Evolutionary conservation across 176 grass and related monocot species (phyloP).

Genomic region (Elaeis guineensis): DNA sequence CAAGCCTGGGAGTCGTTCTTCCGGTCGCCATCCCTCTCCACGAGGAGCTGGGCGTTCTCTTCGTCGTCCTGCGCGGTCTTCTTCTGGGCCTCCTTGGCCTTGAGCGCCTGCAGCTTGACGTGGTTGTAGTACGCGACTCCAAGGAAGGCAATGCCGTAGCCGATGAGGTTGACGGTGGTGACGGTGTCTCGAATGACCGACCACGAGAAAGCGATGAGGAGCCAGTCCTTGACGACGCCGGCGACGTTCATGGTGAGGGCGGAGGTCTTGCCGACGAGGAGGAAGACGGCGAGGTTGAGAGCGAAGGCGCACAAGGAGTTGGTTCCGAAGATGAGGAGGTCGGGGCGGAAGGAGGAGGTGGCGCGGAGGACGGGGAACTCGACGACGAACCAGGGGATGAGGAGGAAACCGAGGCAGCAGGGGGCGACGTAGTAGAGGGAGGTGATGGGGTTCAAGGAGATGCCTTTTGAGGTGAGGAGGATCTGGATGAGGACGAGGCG

Average conservation of each 20-base stretch:
- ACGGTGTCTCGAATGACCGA: slow-evolving; percentile 90
- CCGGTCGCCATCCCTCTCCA: slow-evolving; percentile 53
- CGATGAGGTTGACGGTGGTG: slow-evolving; percentile 74
- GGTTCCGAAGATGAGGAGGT: slow-evolving; percentile 67
- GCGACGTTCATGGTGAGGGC: slow-evolving; percentile 94
- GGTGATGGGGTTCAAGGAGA: slow-evolving; percentile 97
- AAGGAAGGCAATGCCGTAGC: slow-evolving; percentile 83
- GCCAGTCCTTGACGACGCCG: slow-evolving; percentile 94
- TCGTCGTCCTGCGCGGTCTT: slow-evolving; percentile 71
- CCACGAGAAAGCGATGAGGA: slow-evolving; percentile 95
- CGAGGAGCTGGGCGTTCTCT: slow-evolving; percentile 62
- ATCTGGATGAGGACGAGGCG: slow-evolving; percentile 92
- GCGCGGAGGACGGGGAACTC: slow-evolving; percentile 67
- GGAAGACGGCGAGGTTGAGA: slow-evolving; percentile 81
- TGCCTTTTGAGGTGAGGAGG: slow-evolving; percentile 93
- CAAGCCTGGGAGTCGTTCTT: slow-evolving; percentile 53
- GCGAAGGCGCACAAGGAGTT: slow-evolving; percentile 87
- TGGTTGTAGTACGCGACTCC: slow-evolving; percentile 95
- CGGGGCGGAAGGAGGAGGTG: slow-evolving; percentile 47
- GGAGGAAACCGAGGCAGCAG: slow-evolving; percentile 66
- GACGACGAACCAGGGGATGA: slow-evolving; percentile 64
- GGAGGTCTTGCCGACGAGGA: slow-evolving; percentile 89
- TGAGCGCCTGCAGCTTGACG: slow-evolving; percentile 84
- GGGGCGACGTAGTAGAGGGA: slow-evolving; percentile 94
- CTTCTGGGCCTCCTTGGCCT: slow-evolving; percentile 94